Evolutionary conservation across 495 filamentous ascomycete species (phyloP).

Genomic region (Zalerion maritima): DNA sequence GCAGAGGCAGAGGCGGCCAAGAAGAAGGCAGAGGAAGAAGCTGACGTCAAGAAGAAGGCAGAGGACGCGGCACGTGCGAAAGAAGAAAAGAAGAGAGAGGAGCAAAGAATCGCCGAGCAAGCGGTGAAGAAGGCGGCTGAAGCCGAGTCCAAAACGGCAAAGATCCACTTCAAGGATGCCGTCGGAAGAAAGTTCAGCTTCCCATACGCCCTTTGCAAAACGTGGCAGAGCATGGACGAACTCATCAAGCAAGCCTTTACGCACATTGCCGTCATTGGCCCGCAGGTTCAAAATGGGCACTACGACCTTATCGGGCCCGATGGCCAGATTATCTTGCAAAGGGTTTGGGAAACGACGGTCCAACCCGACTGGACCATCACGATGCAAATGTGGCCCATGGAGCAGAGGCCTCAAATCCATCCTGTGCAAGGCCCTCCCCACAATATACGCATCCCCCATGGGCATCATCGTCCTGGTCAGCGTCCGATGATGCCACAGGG

Average conservation of each 20-base stretch:
- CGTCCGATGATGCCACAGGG: slow-evolving; percentile 1
- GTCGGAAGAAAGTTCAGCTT: slow-evolving; percentile 78
- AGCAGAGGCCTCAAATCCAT: slow-evolving; percentile 21
- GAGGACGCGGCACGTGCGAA: slow-evolving; percentile 33
- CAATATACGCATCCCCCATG: slow-evolving; percentile 2
- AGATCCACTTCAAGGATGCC: slow-evolving; percentile 78
- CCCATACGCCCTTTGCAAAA: slow-evolving; percentile 64
- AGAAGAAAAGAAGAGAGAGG: no score
- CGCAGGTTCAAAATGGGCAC: slow-evolving; percentile 69
- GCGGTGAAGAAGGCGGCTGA: slow-evolving; percentile 36
- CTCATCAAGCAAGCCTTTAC: slow-evolving; percentile 79
- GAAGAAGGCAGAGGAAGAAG: slow-evolving; percentile 17
- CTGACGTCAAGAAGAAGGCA: slow-evolving; percentile 18
- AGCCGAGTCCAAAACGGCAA: slow-evolving; percentile 32
- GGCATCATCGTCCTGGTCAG: neutral
- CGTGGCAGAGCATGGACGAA: slow-evolving; percentile 76
- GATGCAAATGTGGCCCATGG: slow-evolving; percentile 97
- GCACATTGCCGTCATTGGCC: slow-evolving; percentile 69
- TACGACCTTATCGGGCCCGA: slow-evolving; percentile 76
- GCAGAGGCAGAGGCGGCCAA: slow-evolving; percentile 15
- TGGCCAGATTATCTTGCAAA: slow-evolving; percentile 75
- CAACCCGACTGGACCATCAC: slow-evolving; percentile 81
- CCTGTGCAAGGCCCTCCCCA: no score
- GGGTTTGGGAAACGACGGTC: slow-evolving; percentile 74
- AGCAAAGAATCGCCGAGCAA: slow-evolving; percentile 26